Evolutionary conservation across 805 yeast genomes (phyloP), one percentile per base, ranked within the genome.

Genomic region (Saccharomycopsis javanensis): DNA sequence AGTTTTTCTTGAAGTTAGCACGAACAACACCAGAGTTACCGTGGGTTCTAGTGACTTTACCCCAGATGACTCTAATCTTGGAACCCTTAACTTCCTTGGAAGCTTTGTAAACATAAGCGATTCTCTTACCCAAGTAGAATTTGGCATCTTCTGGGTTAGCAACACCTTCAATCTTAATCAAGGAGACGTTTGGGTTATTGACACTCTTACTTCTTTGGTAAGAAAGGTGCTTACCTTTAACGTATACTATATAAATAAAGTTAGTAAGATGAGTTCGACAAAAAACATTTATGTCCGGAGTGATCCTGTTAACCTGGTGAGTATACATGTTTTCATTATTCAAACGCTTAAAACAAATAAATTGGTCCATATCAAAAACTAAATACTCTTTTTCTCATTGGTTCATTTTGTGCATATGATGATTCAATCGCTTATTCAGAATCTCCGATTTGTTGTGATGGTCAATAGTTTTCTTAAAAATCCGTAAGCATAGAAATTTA

Each of bases 41-140:
- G 86, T 94, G 99, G 69, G 97, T 81, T 86, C 98, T 91, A 80
- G 95, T 81, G 69, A 94, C 83, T 83, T 92, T 92, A 79, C 99
- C 99, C 99, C 99, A 94, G 82, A 94, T 90, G 73, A 94, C 97
- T 83, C 98, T 89, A 82, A 92, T 88, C 84, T 94, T 92, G 71
- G 98, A 80, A 78, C 98, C 98, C 86, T 96, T 88, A 75, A 91
- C 79, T 81, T 91, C 98, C 83, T 90, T 94, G 73, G 87, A 79
- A 75, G 96, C 96, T 80, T 96, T 88, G 97, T 94, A 94, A 71
- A 94, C 98, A 85, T 88, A 94, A 71, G 98, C 99, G 68, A 94
- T 85, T 78, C 96, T 88, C 89, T 94, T 94, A 81, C 99, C 99
- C 72, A 94, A 84, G 95, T 94, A 94, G 85, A 94, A 94, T 81